A percentile compares a stretch with the other conserved stretches of the same genome.
Conservation (phyloP, 805 yeast genomes). For the Pichia gijzeniarum region DNA sequence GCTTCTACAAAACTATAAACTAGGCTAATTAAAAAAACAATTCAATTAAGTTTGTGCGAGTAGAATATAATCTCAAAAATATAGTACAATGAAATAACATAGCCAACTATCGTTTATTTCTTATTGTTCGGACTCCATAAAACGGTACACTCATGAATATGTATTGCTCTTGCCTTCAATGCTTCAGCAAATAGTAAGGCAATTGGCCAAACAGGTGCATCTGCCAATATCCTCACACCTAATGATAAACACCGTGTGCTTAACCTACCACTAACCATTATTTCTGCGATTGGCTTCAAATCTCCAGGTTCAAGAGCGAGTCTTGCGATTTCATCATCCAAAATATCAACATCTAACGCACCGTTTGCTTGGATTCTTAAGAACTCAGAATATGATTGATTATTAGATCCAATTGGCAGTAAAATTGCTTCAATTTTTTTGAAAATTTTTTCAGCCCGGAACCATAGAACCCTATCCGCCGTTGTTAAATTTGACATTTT, state of each 20-base stretch:
- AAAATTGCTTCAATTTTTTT: conserved; percentile 55
- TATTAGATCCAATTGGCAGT: conserved; percentile 44
- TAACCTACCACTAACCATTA: conserved; percentile 43
- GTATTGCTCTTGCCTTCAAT: conserved; percentile 55
- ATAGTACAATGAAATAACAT: no score
- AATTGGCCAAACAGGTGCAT: conserved; percentile 84
- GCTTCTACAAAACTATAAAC: no score
- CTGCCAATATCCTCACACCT: conserved; percentile 73
- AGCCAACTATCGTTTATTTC: no score
- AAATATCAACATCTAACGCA: conserved; percentile 44
- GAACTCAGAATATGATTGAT: conserved; percentile 51
- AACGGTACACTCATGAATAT: conserved; percentile 21
- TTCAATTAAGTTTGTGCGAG: no score
- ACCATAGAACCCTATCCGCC: conserved; percentile 57
- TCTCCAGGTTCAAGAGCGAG: conserved; percentile 41
- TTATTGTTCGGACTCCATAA: conserved; percentile 2
- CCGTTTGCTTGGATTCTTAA: conserved; percentile 54
- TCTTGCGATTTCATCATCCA: conserved; percentile 45
- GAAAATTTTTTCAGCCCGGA: conserved; percentile 53
- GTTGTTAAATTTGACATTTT: conserved; percentile 20
- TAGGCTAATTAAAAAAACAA: no score
- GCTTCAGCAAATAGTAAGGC: conserved; percentile 78
- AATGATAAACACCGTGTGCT: conserved; percentile 55
- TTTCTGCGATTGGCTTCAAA: conserved; percentile 37
- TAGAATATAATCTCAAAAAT: no score